These are phyloP conservation scores for Metroxylon sagu DNA, from an alignment of 176 grass and related monocot genomes.

Conservation along the genomic window DNA sequence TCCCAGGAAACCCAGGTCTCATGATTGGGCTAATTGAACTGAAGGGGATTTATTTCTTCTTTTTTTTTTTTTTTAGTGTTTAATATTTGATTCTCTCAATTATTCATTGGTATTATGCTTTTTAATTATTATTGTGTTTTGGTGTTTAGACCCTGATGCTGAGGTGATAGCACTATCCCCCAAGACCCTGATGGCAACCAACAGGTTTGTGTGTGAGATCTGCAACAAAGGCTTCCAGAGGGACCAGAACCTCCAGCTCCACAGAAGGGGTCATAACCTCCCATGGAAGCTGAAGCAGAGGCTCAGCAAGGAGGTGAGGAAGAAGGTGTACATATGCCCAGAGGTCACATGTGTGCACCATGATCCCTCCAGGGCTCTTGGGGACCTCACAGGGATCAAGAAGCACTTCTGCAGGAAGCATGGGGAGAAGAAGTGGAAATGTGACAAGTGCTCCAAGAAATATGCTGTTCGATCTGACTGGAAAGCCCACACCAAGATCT, in stretches of 20 bases:
- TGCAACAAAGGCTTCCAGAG: constrained; percentile 11
- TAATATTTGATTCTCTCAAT: background rate
- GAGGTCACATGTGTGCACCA: constrained; percentile 20
- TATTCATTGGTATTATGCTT: background rate
- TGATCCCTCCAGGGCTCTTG: constrained; percentile 15
- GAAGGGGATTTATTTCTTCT: background rate
- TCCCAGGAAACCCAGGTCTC: constrained; percentile 17
- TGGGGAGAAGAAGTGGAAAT: constrained; percentile 27
- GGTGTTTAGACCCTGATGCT: constrained; percentile 5
- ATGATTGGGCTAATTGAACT: background rate
- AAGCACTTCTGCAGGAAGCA: constrained; percentile 25
- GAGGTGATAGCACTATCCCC: constrained; percentile 9
- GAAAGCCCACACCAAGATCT: constrained; percentile 23
- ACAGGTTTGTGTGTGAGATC: constrained; percentile 10
- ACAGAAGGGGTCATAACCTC: constrained; percentile 12
- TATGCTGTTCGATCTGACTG: constrained; percentile 19
- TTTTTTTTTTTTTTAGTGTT: background rate
- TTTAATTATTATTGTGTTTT: background rate
- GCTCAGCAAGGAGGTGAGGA: background rate
- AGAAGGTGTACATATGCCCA: constrained; percentile 23
- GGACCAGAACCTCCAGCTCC: constrained; percentile 14
- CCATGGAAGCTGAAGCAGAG: constrained; percentile 17
- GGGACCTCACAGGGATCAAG: constrained; percentile 22
- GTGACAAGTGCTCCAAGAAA: constrained; percentile 23
- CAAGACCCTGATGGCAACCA: constrained; percentile 11